These are phyloP conservation scores for Apium graveolens DNA, from an alignment of 129 eudicot genomes.

Conservation along the genomic window DNA sequence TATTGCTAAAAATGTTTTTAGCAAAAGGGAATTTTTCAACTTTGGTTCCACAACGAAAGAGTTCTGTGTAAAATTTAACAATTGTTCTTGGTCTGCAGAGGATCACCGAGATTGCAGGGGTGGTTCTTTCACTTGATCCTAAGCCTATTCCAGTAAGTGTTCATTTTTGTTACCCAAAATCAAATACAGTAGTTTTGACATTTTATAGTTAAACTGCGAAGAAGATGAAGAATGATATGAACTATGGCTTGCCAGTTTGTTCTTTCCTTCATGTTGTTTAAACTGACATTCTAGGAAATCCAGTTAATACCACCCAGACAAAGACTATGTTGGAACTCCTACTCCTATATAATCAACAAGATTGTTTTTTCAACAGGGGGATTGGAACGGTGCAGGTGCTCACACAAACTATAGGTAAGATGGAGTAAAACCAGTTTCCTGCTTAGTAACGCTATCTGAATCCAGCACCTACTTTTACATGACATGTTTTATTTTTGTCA, in stretches of 20 bases:
- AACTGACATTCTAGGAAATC: no score
- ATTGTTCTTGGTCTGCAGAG: conserved; percentile 44
- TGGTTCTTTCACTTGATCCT: conserved; percentile 81
- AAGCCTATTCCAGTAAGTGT: conserved; percentile 78
- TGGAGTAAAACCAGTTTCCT: neutral
- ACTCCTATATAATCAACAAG: no score
- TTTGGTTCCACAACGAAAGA: no score
- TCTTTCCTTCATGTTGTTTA: neutral
- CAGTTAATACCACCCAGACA: neutral
- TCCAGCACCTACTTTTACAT: neutral
- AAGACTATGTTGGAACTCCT: no score
- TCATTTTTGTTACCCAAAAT: neutral
- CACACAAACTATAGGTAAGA: conserved; percentile 81
- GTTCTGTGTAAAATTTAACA: neutral
- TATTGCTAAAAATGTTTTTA: neutral
- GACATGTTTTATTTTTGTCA: neutral
- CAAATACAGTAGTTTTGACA: neutral
- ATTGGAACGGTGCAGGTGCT: conserved; percentile 98
- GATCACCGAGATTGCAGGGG: conserved; percentile 86
- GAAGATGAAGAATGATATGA: neutral
- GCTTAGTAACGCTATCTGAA: neutral
- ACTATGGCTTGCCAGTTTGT: neutral
- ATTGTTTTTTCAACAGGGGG: conserved; percentile 48
- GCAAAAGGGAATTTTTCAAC: neutral
- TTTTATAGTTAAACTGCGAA: neutral